Percentiles rank a stretch among this genome's conserved stretches.
Conservation (phyloP, 768 basidiomycete species). For the Suillus subaureus region DNA sequence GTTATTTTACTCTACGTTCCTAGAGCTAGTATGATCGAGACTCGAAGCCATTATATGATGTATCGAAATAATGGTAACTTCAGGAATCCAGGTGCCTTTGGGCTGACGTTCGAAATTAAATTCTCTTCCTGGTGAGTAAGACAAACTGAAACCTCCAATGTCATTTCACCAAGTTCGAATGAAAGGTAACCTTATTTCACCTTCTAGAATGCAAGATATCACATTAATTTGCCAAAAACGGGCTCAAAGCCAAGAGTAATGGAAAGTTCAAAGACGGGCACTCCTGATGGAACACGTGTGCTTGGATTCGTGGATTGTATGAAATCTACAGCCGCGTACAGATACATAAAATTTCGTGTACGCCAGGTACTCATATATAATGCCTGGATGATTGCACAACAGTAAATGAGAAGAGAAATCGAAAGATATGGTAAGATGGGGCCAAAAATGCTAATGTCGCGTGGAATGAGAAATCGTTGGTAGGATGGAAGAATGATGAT, state of each 20-base stretch:
- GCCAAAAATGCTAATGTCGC: conserved; percentile 25
- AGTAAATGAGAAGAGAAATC: conserved; percentile 13
- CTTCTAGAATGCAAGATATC: neutral
- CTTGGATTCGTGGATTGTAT: conserved; percentile 3
- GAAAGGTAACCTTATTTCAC: neutral
- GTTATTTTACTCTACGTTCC: neutral
- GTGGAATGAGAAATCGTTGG: conserved; percentile 13
- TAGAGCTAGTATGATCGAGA: neutral
- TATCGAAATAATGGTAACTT: neutral
- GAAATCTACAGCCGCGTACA: conserved; percentile 10
- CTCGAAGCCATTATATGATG: neutral
- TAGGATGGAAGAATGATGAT: conserved; percentile 8
- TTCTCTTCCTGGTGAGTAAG: neutral
- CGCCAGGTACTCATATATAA: conserved; percentile 36
- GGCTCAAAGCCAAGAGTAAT: neutral
- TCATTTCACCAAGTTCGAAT: neutral
- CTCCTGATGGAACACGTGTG: conserved; percentile 1
- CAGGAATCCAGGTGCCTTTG: neutral
- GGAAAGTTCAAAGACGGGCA: neutral
- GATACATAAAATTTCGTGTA: conserved; percentile 33
- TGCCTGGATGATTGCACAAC: conserved; percentile 17
- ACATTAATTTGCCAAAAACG: neutral
- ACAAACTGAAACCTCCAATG: conserved; percentile 6
- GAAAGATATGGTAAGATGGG: conserved; percentile 19
- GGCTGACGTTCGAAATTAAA: neutral